Evolutionary conservation across 208 protist species (phyloP).

Genomic region (Leptomonas seymouri): DNA sequence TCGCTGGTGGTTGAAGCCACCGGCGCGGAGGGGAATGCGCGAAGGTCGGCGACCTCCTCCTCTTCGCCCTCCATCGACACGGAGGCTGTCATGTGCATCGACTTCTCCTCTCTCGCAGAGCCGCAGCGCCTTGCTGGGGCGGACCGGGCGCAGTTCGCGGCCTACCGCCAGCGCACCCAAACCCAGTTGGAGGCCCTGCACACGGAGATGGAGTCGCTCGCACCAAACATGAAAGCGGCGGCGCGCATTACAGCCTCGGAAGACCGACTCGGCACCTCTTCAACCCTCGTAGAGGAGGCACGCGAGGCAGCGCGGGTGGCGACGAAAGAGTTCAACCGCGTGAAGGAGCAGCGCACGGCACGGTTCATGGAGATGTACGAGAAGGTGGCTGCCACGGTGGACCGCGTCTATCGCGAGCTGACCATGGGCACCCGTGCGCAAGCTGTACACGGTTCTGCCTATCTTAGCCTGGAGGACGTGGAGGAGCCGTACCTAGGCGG

Average conservation of each 20-base stretch:
- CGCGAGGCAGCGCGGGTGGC: slow-evolving; percentile 74
- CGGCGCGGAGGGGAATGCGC: background rate
- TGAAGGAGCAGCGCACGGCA: slow-evolving; percentile 89
- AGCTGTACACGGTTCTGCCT: slow-evolving; percentile 91
- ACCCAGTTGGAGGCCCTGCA: slow-evolving; percentile 53
- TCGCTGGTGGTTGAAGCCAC: slow-evolving; percentile 30
- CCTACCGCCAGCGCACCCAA: slow-evolving; percentile 70
- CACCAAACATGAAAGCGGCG: slow-evolving; percentile 83
- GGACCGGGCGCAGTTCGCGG: slow-evolving; percentile 50
- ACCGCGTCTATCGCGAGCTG: slow-evolving; percentile 96
- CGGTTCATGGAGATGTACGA: slow-evolving; percentile 95
- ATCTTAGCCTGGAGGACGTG: slow-evolving; percentile 94
- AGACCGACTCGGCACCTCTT: slow-evolving; percentile 71
- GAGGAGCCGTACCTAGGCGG: slow-evolving; percentile 97
- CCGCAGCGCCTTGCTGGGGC: slow-evolving; percentile 42
- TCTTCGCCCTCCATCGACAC: slow-evolving; percentile 13
- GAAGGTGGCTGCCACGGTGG: slow-evolving; percentile 88
- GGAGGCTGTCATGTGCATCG: slow-evolving; percentile 51
- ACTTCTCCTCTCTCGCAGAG: slow-evolving; percentile 74
- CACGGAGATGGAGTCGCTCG: slow-evolving; percentile 77
- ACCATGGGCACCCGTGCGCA: slow-evolving; percentile 84
- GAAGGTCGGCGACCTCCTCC: slow-evolving; percentile 3
- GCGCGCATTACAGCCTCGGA: slow-evolving; percentile 66
- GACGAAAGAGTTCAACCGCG: slow-evolving; percentile 73
- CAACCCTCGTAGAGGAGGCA: slow-evolving; percentile 76